Conservation (phyloP, 495 filamentous ascomycete genomes). For the Xylaria nigripes region DNA sequence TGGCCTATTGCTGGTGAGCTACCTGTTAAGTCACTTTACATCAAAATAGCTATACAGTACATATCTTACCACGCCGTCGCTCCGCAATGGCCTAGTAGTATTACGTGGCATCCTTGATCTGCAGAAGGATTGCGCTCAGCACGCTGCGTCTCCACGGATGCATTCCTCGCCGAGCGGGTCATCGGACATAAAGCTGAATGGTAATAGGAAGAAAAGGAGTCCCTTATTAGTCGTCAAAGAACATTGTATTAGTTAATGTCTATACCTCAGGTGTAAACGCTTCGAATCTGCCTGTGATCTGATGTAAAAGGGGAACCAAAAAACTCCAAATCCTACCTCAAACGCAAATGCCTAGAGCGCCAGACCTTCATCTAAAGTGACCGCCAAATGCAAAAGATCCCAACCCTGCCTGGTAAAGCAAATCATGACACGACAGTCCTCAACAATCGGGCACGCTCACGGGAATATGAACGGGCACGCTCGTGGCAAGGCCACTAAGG, state of each 20-base stretch:
- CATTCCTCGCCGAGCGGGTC: not conserved
- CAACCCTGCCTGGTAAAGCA: not conserved
- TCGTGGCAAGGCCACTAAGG: conserved; percentile 28
- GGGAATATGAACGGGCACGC: conserved; percentile 29
- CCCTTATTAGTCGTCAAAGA: no score
- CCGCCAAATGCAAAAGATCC: not conserved
- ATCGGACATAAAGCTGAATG: not conserved
- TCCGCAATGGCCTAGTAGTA: not conserved
- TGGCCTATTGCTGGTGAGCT: no score
- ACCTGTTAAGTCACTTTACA: no score
- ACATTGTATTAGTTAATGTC: no score
- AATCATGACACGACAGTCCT: not conserved
- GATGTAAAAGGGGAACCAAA: no score
- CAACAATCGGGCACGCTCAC: conserved; percentile 31
- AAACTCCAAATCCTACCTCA: no score
- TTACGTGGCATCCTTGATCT: not conserved
- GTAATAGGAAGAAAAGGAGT: no score
- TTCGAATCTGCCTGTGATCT: no score
- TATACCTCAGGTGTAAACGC: no score
- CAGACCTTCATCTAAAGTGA: not conserved
- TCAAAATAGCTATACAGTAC: no score
- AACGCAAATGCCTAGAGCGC: no score
- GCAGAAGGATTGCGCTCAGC: not conserved
- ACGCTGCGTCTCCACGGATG: not conserved
- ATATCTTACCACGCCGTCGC: no score